Evolutionary conservation across 1,284 basidiomycete species (phyloP).

Genomic region (Malassezia nana): DNA sequence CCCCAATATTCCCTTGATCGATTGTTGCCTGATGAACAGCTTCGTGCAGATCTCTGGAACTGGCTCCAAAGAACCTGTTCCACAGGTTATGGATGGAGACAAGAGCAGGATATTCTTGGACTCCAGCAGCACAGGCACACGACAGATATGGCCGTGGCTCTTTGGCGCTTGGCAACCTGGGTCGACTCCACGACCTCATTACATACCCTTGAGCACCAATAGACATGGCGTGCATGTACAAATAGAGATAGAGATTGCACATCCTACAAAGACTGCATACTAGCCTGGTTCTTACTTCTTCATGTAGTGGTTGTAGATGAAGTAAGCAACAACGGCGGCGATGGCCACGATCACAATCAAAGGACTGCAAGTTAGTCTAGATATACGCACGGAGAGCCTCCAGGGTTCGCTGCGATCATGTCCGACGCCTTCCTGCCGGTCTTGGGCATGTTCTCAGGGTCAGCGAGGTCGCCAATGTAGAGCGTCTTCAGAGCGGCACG

Average conservation of each 20-base stretch:
- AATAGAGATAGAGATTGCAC: not conserved
- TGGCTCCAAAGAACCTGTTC: not conserved
- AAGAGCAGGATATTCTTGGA: not conserved
- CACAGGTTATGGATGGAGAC: not conserved
- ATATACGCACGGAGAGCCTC: conserved; percentile 9
- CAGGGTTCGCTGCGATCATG: not conserved
- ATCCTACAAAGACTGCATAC: not conserved
- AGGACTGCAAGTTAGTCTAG: conserved; percentile 2
- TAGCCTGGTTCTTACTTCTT: no score
- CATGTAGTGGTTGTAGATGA: conserved; percentile 4
- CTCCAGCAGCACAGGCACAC: conserved; percentile 2
- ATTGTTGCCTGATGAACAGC: not conserved
- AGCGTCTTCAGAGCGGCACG: conserved; percentile 66
- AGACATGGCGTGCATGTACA: not conserved
- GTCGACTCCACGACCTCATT: not conserved
- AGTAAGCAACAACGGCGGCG: conserved; percentile 9
- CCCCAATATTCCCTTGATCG: not conserved
- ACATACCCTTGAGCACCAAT: not conserved
- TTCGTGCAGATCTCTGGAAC: not conserved
- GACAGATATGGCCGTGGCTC: not conserved
- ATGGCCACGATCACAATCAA: conserved; percentile 9
- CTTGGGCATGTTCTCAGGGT: conserved; percentile 21
- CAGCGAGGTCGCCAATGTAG: conserved; percentile 54
- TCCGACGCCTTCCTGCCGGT: conserved; percentile 6
- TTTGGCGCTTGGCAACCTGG: conserved; percentile 15